phyloP scores from a whole-genome alignment of 1,284 basidiomycete genomes.

The Trichosporon sp. region DNA sequence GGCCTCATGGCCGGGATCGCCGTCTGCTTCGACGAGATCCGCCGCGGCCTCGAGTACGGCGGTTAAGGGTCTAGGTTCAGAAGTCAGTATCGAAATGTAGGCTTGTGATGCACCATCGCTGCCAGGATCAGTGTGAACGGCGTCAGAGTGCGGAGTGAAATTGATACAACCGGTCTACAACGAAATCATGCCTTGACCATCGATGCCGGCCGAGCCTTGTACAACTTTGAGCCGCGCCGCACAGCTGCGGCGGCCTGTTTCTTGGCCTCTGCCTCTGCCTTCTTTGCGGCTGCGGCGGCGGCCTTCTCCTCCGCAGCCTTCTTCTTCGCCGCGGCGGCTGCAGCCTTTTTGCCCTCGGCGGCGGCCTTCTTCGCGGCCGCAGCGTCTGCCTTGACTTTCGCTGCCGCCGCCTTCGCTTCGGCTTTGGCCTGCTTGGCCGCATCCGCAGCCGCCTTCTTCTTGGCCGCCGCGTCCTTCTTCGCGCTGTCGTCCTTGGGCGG shows the following conservation, averaged over 20 bases:
- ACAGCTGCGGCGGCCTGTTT: neutral
- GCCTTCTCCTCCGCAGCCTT: neutral
- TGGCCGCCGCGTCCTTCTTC: neutral
- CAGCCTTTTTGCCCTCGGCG: neutral
- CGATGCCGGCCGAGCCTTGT: neutral
- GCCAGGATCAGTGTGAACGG: neutral
- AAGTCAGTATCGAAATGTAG: neutral
- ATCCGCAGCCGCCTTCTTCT: neutral
- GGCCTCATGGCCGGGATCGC: constrained; percentile 49
- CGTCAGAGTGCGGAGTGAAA: neutral
- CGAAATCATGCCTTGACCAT: neutral
- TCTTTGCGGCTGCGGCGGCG: neutral
- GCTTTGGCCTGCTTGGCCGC: neutral
- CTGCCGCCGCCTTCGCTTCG: neutral
- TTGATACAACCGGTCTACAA: neutral
- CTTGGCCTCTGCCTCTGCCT: neutral
- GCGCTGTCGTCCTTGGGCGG: neutral
- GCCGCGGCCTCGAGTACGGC: constrained; percentile 2
- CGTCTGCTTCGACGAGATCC: constrained; percentile 48
- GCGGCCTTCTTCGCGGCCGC: neutral
- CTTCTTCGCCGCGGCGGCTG: neutral
- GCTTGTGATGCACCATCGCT: neutral
- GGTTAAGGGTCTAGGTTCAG: neutral
- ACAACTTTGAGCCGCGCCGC: neutral
- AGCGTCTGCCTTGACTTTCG: neutral